A percentile compares a stretch with the other conserved stretches of the same genome.
phyloP scores from a whole-genome alignment of 345 rosid genomes.

The Anastatica hierochuntica region DNA sequence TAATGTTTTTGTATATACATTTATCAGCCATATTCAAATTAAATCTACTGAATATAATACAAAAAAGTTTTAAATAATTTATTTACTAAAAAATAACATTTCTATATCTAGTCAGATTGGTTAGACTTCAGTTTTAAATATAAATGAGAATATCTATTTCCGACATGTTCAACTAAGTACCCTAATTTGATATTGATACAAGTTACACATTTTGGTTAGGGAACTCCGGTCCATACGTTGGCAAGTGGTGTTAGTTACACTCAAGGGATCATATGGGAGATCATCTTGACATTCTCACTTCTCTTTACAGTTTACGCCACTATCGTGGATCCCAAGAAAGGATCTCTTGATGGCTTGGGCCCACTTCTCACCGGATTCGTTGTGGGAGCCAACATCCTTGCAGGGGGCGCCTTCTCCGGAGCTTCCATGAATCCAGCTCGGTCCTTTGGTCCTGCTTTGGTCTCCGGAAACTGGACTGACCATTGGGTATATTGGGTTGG shows the following conservation, averaged over 20 bases:
- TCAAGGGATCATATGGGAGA: conserved; percentile 76
- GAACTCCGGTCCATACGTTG: conserved; percentile 50
- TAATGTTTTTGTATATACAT: neutral
- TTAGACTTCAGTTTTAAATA: neutral
- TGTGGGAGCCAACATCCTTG: conserved; percentile 70
- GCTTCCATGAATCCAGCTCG: conserved; percentile 98
- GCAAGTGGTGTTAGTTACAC: conserved; percentile 57
- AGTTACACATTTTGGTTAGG: conserved; percentile 23
- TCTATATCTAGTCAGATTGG: neutral
- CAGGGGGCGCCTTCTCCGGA: conserved; percentile 78
- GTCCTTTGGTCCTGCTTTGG: conserved; percentile 84
- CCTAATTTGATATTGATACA: neutral
- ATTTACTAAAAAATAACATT: too few species aligned
- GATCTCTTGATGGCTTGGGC: conserved; percentile 63
- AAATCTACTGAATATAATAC: too few species aligned
- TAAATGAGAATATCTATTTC: neutral
- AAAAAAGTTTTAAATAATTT: too few species aligned
- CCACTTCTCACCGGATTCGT: conserved; percentile 65
- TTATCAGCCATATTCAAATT: too few species aligned
- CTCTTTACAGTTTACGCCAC: conserved; percentile 84
- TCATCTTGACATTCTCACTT: conserved; percentile 62
- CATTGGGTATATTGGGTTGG: conserved; percentile 97
- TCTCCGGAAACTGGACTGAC: conserved; percentile 75
- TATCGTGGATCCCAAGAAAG: conserved; percentile 81
- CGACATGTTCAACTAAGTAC: neutral